These are phyloP conservation scores for Cadophora sp. DNA, from an alignment of 2,329 filamentous ascomycete species.

Conservation along the genomic window DNA sequence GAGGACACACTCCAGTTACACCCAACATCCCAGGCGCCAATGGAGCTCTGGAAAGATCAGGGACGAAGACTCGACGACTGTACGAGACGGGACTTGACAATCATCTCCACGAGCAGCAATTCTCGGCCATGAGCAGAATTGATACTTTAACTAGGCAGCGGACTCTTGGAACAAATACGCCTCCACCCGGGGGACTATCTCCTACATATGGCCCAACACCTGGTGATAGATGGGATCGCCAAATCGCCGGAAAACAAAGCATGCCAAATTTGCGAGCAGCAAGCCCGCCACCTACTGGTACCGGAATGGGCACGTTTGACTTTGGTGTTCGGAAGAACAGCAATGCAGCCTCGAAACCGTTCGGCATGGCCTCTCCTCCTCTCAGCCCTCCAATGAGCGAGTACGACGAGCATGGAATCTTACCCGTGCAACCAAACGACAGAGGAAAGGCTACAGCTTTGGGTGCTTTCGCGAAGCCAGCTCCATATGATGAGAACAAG, in stretches of 20 bases:
- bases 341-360: constrained; percentile 44
- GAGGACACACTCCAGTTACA: constrained; percentile 52
- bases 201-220: constrained; percentile 48
- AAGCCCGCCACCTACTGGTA: constrained; percentile 49
- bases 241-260: constrained; percentile 64
- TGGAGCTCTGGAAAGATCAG: constrained; percentile 64
- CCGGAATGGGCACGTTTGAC: constrained; percentile 49
- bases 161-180: constrained; percentile 38
- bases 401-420: constrained; percentile 66
- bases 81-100: constrained; percentile 86
- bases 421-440: constrained; percentile 77
- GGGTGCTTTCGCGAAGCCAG: constrained; percentile 75
- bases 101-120: constrained; percentile 81
- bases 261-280: constrained; percentile 71
- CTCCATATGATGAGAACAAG: constrained; percentile 82
- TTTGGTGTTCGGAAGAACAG: constrained; percentile 45
- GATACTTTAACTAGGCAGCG: constrained; percentile 77
- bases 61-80: constrained; percentile 74
- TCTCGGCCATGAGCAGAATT: constrained; percentile 76
- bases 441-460: constrained; percentile 81
- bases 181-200: constrained; percentile 38
- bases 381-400: constrained; percentile 77
- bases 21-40: constrained; percentile 48
- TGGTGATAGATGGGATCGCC: constrained; percentile 56
- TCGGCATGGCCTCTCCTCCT: constrained; percentile 56